These are phyloP conservation scores for Pisolithus tinctorius DNA, from an alignment of 768 basidiomycete genomes.

Conservation along the genomic window DNA sequence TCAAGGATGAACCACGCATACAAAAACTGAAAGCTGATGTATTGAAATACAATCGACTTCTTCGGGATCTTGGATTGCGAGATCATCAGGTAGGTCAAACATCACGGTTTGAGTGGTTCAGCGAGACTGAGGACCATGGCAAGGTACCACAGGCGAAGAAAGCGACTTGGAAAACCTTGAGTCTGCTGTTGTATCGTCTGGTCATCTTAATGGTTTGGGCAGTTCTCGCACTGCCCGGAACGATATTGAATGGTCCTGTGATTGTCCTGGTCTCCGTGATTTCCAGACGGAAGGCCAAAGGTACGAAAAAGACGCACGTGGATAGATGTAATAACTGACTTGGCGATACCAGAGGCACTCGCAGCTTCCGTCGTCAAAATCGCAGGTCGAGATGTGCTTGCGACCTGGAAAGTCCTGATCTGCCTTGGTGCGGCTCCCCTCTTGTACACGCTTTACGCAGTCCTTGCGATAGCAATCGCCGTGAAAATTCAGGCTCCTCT, in stretches of 20 bases:
- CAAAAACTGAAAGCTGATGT: slow-evolving; percentile 75
- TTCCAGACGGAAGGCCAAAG: slow-evolving; percentile 84
- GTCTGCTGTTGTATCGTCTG: slow-evolving; percentile 77
- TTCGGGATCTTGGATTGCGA: slow-evolving; percentile 84
- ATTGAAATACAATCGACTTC: slow-evolving; percentile 80
- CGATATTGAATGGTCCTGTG: slow-evolving; percentile 87
- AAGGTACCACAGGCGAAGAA: slow-evolving; percentile 85
- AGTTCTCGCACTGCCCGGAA: slow-evolving; percentile 80
- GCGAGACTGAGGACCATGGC: not conserved
- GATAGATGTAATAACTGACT: not conserved
- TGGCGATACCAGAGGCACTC: slow-evolving; percentile 68
- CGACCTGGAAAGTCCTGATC: slow-evolving; percentile 95
- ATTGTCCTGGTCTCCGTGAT: slow-evolving; percentile 87
- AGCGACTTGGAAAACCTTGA: slow-evolving; percentile 80
- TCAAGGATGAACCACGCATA: slow-evolving; percentile 90
- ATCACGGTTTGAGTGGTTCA: not conserved
- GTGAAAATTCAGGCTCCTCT: slow-evolving; percentile 58
- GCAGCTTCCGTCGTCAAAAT: slow-evolving; percentile 94
- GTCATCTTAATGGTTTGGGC: slow-evolving; percentile 77
- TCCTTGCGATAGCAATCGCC: slow-evolving; percentile 73
- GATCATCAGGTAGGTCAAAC: slow-evolving; percentile 72
- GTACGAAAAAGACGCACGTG: slow-evolving; percentile 29
- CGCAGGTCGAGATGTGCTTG: slow-evolving; percentile 90
- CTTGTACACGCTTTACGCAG: slow-evolving; percentile 77
- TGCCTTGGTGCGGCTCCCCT: slow-evolving; percentile 87